A percentile compares a stretch with the other conserved stretches of the same genome.
Conservation (phyloP, 2,329 filamentous ascomycete genomes). For the Fusarium sp. region DNA sequence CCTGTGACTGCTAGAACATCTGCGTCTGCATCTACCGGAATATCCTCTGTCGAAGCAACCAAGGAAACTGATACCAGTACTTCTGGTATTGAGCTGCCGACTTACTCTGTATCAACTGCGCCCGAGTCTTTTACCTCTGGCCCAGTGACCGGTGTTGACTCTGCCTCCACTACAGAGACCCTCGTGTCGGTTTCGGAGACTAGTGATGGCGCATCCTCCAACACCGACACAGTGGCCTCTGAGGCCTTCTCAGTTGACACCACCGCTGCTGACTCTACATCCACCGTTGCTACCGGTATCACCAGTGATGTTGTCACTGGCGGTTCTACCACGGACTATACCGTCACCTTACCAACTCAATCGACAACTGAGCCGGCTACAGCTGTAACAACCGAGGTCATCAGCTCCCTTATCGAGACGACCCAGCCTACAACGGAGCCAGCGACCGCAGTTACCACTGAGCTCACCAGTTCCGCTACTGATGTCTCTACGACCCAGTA, state of each 20-base stretch:
- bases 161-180: neutral
- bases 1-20: neutral
- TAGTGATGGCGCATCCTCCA: too few relatives aligned
- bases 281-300: too few relatives aligned
- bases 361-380: neutral
- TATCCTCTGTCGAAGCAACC: neutral
- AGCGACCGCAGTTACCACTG: neutral
- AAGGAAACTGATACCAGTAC: too few relatives aligned
- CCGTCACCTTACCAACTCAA: neutral
- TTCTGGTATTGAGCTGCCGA: neutral
- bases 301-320: too few relatives aligned
- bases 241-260: rapidly evolving
- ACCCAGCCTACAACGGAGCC: neutral
- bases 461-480: neutral
- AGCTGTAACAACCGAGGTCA: neutral
- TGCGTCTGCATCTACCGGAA: rapidly evolving
- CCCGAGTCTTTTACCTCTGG: too few relatives aligned
- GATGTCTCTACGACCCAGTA: neutral
- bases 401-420: neutral
- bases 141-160: neutral
- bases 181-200: neutral
- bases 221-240: rapidly evolving
- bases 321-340: too few relatives aligned
- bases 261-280: too few relatives aligned
- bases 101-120: neutral